Conservation (phyloP, 495 filamentous ascomycete species). For the Penicillium cosmopolitanum region DNA sequence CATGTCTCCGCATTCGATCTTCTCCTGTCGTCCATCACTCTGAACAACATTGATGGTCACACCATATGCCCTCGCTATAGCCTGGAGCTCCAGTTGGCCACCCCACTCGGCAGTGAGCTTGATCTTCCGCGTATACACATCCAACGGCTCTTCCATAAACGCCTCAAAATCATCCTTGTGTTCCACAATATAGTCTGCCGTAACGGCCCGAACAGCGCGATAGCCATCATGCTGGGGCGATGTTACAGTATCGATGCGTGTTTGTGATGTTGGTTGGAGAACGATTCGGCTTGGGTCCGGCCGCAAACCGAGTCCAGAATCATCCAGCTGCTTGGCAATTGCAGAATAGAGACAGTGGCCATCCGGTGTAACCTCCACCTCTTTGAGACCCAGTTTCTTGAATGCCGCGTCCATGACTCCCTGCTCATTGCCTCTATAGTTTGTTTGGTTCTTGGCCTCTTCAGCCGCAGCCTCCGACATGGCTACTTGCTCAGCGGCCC, state of each 20-base stretch:
- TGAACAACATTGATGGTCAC: constrained; percentile 87
- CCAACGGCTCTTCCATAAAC: constrained; percentile 84
- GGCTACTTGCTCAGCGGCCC: constrained; percentile 81
- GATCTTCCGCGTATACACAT: constrained; percentile 74
- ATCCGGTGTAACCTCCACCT: constrained; percentile 83
- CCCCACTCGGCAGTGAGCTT: constrained; percentile 95
- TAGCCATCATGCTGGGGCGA: constrained; percentile 49
- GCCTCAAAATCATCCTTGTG: constrained; percentile 64
- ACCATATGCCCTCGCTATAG: constrained; percentile 79
- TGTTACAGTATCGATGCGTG: constrained; percentile 48
- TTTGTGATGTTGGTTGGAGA: constrained; percentile 39
- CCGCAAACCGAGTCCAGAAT: constrained; percentile 46
- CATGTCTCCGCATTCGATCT: constrained; percentile 59
- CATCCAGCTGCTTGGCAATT: constrained; percentile 77
- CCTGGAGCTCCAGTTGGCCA: constrained; percentile 85
- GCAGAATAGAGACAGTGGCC: constrained; percentile 97
- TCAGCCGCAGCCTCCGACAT: constrained; percentile 64
- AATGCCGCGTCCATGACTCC: constrained; percentile 69
- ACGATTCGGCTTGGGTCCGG: constrained; percentile 49
- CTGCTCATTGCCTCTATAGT: constrained; percentile 74
- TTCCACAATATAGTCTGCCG: constrained; percentile 59
- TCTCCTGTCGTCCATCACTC: constrained; percentile 75
- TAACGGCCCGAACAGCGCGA: constrained; percentile 50
- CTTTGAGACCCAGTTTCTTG: constrained; percentile 61
- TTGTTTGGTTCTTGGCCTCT: constrained; percentile 74